These are phyloP conservation scores for Geotrichum reessii DNA, from an alignment of 1,139 yeast genomes.

Conservation along the genomic window DNA sequence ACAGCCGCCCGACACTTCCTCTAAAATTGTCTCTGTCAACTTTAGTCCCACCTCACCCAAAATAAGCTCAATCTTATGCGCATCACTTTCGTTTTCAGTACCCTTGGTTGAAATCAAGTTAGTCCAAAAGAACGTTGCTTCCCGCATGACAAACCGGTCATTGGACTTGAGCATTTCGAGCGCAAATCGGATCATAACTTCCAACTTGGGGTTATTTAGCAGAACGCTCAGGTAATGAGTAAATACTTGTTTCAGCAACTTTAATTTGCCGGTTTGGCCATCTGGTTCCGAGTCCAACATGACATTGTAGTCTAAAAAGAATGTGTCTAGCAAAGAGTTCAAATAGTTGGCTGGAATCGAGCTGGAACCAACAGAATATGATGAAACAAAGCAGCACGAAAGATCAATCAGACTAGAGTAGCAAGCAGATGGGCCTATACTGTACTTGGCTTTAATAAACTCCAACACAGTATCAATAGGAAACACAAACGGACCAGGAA, in stretches of 20 bases:
- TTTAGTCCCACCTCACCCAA: conserved; percentile 26
- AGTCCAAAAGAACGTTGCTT: conserved; percentile 34
- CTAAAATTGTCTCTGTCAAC: conserved; percentile 25
- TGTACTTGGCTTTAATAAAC: conserved; percentile 41
- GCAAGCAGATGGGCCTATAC: conserved; percentile 12
- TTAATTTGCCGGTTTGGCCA: conserved; percentile 25
- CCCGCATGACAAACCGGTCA: conserved; percentile 61
- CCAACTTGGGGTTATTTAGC: conserved; percentile 21
- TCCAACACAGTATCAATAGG: conserved; percentile 37
- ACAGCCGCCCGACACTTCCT: conserved; percentile 39
- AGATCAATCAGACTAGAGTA: conserved; percentile 21
- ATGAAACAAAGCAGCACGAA: conserved; percentile 16
- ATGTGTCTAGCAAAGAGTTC: conserved; percentile 22
- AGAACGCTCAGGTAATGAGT: conserved; percentile 20
- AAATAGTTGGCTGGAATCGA: conserved; percentile 18
- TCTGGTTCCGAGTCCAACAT: conserved; percentile 27
- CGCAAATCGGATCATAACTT: conserved; percentile 26
- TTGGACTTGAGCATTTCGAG: conserved; percentile 46
- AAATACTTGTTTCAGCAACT: conserved; percentile 27
- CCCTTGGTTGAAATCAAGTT: conserved; percentile 32
- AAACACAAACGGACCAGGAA: conserved; percentile 19
- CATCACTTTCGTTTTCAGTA: conserved; percentile 14
- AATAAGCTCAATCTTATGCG: conserved; percentile 3
- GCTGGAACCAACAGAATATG: conserved; percentile 10
- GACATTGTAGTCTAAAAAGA: conserved; percentile 19